Conservation (phyloP, 78 protist species). For the Diacronema lutheri region DNA sequence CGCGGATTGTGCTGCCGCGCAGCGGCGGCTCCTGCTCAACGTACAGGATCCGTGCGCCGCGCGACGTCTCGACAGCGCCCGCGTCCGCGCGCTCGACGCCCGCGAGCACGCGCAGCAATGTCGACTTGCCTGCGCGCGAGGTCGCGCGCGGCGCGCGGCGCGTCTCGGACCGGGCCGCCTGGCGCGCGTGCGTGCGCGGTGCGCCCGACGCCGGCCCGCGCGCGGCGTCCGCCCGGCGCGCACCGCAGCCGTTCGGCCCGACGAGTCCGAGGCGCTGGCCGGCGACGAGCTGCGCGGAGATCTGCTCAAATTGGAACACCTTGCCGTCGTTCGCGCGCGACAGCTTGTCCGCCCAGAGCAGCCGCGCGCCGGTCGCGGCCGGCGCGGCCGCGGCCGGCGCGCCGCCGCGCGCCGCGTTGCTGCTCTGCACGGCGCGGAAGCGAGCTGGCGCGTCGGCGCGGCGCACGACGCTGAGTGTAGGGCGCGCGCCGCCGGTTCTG, state of each 20-base stretch:
- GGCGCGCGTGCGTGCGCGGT: too few species aligned
- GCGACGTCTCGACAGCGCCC: neutral
- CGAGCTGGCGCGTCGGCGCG: too few species aligned
- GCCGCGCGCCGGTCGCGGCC: too few species aligned
- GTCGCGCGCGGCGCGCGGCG: too few species aligned
- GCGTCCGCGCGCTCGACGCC: slow-evolving; percentile 15
- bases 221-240: too few species aligned
- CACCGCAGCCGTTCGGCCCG: slow-evolving; percentile 48
- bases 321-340: neutral
- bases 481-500: too few species aligned
- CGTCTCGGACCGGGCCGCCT: too few species aligned
- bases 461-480: too few species aligned
- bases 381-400: too few species aligned
- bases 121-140: slow-evolving; percentile 52
- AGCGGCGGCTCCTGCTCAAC: slow-evolving; percentile 16
- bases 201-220: too few species aligned
- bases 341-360: neutral
- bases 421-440: too few species aligned
- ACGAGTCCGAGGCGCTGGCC: slow-evolving; percentile 28
- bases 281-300: neutral
- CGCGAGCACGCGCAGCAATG: slow-evolving; percentile 29
- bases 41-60: neutral
- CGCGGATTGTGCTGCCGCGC: neutral
- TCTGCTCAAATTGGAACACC: neutral
- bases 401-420: too few species aligned